phyloP scores from a whole-genome alignment of 192 early-diverging fungal genomes.

The Coemansia sp. region DNA sequence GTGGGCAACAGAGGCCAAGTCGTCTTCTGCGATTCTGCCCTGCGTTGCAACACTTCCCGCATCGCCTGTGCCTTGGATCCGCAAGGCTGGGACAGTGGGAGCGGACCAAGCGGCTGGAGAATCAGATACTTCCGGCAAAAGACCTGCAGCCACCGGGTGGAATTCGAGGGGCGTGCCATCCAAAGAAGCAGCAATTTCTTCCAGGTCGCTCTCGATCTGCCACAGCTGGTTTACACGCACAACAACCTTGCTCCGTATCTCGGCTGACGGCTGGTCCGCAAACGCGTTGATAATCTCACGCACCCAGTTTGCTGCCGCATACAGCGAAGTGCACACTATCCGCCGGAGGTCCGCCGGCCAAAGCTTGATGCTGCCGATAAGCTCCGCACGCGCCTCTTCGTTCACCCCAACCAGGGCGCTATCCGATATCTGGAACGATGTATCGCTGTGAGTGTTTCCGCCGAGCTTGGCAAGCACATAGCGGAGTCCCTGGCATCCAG shows the following conservation, averaged over 20 bases:
- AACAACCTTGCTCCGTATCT: conserved; percentile 32
- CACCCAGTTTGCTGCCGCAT: conserved; percentile 56
- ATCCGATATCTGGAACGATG: conserved; percentile 16
- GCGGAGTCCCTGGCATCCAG: conserved; percentile 5
- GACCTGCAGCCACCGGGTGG: conserved; percentile 26
- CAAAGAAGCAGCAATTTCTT: conserved; percentile 27
- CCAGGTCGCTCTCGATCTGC: conserved; percentile 28
- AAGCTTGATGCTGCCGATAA: background rate
- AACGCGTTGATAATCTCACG: conserved; percentile 72
- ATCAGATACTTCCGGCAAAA: conserved; percentile 36
- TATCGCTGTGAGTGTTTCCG: conserved; percentile 6
- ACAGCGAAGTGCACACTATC: conserved; percentile 38
- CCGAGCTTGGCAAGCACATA: background rate
- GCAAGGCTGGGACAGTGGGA: conserved; percentile 8
- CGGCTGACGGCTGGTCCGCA: conserved; percentile 35
- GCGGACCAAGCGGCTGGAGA: conserved; percentile 1
- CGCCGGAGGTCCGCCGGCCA: conserved; percentile 34
- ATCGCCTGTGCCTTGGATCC: conserved; percentile 3
- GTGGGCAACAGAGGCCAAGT: background rate
- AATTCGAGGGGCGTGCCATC: conserved; percentile 25
- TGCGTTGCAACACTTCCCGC: background rate
- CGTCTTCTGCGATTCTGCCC: background rate
- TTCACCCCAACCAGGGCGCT: conserved; percentile 26
- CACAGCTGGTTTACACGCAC: conserved; percentile 40
- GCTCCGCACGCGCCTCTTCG: conserved; percentile 47